These are phyloP conservation scores for Stemphylium beticola DNA, from an alignment of 2,329 filamentous ascomycete species.

Conservation along the genomic window DNA sequence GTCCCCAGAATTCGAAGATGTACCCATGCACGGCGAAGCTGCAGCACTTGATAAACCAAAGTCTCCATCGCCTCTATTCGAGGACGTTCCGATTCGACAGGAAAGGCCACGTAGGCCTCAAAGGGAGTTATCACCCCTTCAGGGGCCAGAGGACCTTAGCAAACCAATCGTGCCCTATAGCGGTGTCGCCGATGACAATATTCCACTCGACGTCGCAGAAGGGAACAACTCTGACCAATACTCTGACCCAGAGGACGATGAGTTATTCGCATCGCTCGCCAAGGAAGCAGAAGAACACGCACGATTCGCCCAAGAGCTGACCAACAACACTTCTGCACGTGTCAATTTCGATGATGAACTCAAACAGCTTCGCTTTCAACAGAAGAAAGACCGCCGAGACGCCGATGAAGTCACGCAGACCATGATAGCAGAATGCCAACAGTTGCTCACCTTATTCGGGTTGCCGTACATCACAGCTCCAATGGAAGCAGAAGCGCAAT, in stretches of 20 bases:
- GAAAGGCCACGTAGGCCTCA: slow-evolving; percentile 18
- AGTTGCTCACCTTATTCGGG: slow-evolving; percentile 86
- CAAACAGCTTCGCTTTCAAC: slow-evolving; percentile 84
- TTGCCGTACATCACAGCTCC: slow-evolving; percentile 96
- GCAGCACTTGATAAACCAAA: slow-evolving; percentile 26
- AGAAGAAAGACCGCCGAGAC: slow-evolving; percentile 94
- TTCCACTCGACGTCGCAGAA: slow-evolving; percentile 32
- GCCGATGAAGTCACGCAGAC: slow-evolving; percentile 96
- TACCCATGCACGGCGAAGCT: slow-evolving; percentile 35
- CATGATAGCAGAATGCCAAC: slow-evolving; percentile 95
- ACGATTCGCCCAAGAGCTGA: slow-evolving; percentile 86
- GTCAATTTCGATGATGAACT: slow-evolving; percentile 87
- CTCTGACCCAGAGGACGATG: slow-evolving; percentile 90
- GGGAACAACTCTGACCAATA: slow-evolving; percentile 48
- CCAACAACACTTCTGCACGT: slow-evolving; percentile 71
- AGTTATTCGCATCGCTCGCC: slow-evolving; percentile 83
- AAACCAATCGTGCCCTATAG: slow-evolving; percentile 39
- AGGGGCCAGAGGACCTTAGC: slow-evolving; percentile 39
- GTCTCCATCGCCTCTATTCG: slow-evolving; percentile 59
- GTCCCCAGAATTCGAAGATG: slow-evolving; percentile 60
- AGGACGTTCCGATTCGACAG: slow-evolving; percentile 53
- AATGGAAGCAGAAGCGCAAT: slow-evolving; percentile 99
- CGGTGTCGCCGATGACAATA: slow-evolving; percentile 39
- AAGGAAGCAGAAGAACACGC: slow-evolving; percentile 93
- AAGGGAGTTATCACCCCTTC: slow-evolving; percentile 34